Base-by-base conservation (phyloP, 805 yeast genomes). In the Suhomyces vadensis region DNA sequence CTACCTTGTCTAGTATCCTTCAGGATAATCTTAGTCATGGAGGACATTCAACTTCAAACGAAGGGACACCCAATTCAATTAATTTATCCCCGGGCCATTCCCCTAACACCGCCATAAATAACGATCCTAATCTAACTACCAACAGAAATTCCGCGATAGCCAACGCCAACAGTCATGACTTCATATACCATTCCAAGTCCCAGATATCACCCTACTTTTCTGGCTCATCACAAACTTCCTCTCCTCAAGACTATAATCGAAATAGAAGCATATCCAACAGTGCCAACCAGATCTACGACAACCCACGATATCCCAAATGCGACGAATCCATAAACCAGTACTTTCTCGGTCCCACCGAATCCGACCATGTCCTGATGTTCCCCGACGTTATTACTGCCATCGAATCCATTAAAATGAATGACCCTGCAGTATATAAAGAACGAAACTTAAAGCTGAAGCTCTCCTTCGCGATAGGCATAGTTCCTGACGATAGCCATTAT, bases 261-360 rank as follows among this genome's bases (percentile, higher is more conserved):
- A 13, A 17, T 36, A 14, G 5, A 7, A 29, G 37, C n/a, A 16
- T 31, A 20, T 20, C 44, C 19, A 38, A 37, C 14, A 37, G 37
- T 9, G 16, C 33, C 35, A 31, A 25, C 8, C 40, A 43, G 19
- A 42, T 55, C 2, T 57, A 59, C 44, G 57, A 60, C 20, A 44
- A 46, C 27, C 40, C 55, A 5, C 43, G 48, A 16, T 50, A 61
- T 43, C 78, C 82, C 7, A 71, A 72, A 46, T 79, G 79, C 49
- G 87, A 83, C 53, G 67, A 75, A 21, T 56, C 70, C 3, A 82
- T 83, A 22, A 85, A 85, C 58, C 94, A 85, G 58, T 85, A 82
- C 56, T 78, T 78, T 55, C 64, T 86, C 31, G 89, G 89, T 1
- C 71, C 77, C 1, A 67, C 63, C 48, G 71, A 67, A 46, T 64